phyloP scores from a whole-genome alignment of 495 filamentous ascomycete genomes.

The Cercophora newfieldiana region DNA sequence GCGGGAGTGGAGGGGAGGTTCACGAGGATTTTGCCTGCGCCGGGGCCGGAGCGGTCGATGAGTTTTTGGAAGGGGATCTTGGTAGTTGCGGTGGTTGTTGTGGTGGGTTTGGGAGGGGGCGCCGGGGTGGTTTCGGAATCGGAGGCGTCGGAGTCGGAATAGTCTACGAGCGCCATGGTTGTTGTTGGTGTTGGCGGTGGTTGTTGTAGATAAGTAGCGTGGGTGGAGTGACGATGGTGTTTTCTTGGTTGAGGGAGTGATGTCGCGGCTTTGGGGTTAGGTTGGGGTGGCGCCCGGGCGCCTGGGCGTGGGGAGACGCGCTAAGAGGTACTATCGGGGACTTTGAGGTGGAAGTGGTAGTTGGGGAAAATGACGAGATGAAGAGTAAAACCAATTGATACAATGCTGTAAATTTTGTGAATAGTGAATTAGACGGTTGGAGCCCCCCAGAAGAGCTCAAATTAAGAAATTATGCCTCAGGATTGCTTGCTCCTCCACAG shows the following conservation, averaged over 20 bases:
- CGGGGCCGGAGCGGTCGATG: constrained; percentile 73
- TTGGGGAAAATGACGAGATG: no score
- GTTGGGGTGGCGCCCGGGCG: background rate
- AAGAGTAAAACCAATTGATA: no score
- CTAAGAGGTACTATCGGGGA: background rate
- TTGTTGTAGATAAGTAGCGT: no score
- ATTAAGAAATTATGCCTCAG: no score
- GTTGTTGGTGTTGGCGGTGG: background rate
- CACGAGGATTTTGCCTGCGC: constrained; percentile 69
- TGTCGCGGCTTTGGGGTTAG: background rate
- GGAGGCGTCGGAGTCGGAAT: constrained; percentile 82
- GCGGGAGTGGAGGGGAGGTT: constrained; percentile 52
- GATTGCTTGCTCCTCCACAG: no score
- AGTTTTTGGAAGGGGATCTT: constrained; percentile 68
- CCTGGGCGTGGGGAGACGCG: background rate
- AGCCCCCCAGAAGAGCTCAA: no score
- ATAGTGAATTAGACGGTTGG: no score
- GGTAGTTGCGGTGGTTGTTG: constrained; percentile 31
- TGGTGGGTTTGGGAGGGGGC: constrained; percentile 34
- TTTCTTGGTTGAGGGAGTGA: background rate
- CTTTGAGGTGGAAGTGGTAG: background rate
- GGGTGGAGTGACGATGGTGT: background rate
- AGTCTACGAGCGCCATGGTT: constrained; percentile 73
- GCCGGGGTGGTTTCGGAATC: constrained; percentile 52
- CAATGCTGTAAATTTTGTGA: no score